Evolutionary conservation across 495 filamentous ascomycete species (phyloP).

Genomic region (Staphylotrichum longicolle): DNA sequence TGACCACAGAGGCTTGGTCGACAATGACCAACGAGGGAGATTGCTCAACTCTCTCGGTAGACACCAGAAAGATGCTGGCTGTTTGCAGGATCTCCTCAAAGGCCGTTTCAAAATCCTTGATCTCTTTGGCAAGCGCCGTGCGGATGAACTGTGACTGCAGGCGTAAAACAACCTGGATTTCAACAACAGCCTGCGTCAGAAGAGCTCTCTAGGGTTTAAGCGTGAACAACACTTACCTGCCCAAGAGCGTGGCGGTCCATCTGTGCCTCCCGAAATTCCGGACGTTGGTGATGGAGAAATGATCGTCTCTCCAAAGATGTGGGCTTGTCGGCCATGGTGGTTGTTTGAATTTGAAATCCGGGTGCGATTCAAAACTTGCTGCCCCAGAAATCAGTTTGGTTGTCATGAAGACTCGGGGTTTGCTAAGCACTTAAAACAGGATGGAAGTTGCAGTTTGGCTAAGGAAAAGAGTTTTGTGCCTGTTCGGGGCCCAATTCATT

Average conservation of each 20-base stretch:
- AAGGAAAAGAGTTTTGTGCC: too few relatives aligned
- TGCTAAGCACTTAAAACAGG: too few relatives aligned
- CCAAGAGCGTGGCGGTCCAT: background rate
- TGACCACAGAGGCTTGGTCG: slow-evolving; percentile 14
- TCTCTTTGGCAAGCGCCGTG: slow-evolving; percentile 7
- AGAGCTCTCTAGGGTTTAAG: too few relatives aligned
- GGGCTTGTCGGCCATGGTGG: background rate
- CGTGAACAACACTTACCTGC: background rate
- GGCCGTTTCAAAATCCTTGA: slow-evolving; percentile 16
- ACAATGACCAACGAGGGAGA: slow-evolving; percentile 12
- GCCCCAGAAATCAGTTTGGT: too few relatives aligned
- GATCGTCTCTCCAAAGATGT: too few relatives aligned
- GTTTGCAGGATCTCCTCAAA: slow-evolving; percentile 17
- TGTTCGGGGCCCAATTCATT: too few relatives aligned
- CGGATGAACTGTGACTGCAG: slow-evolving; percentile 14
- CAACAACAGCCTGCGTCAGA: background rate
- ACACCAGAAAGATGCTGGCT: slow-evolving; percentile 14
- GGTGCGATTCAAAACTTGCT: background rate
- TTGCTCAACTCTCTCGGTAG: slow-evolving; percentile 1
- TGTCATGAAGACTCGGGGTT: too few relatives aligned
- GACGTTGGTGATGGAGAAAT: background rate
- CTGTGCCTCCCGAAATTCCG: background rate
- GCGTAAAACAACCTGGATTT: slow-evolving; percentile 4
- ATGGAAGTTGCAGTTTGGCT: too few relatives aligned
- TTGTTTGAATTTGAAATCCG: background rate